Evolutionary conservation across 192 early-diverging fungal species (phyloP).

Genomic region (Piromyces finnis): DNA sequence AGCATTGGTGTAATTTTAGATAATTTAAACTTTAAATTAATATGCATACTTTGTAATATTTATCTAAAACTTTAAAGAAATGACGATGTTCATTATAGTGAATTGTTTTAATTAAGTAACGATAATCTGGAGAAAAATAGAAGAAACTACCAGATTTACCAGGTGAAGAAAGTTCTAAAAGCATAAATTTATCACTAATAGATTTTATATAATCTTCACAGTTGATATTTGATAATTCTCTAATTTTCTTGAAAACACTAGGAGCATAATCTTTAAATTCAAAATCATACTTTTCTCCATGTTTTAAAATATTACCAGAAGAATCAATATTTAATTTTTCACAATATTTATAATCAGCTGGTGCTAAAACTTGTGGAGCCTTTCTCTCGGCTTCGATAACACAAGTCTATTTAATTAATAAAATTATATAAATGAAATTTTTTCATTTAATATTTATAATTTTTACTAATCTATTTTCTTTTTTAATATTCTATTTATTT

Average conservation of each 20-base stretch:
- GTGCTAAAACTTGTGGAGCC: not conserved
- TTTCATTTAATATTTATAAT: too few species aligned
- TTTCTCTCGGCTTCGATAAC: not conserved
- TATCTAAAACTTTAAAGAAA: slow-evolving; percentile 62
- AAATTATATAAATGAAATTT: too few species aligned
- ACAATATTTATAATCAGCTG: not conserved
- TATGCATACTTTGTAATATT: slow-evolving; percentile 51
- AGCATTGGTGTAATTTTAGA: too few species aligned
- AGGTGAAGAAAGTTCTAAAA: slow-evolving; percentile 86
- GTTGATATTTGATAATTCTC: slow-evolving; percentile 75
- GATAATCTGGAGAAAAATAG: slow-evolving; percentile 94
- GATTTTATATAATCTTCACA: slow-evolving; percentile 86
- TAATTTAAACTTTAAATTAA: too few species aligned
- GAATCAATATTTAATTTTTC: not conserved
- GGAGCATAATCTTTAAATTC: slow-evolving; percentile 99
- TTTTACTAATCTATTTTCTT: too few species aligned
- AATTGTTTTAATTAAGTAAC: slow-evolving; percentile 98
- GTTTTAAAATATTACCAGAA: not conserved
- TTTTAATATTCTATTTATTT: not conserved
- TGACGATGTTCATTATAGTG: slow-evolving; percentile 89
- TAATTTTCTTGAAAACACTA: slow-evolving; percentile 82
- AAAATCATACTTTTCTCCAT: slow-evolving; percentile 68
- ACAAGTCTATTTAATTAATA: not conserved
- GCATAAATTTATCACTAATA: slow-evolving; percentile 86
- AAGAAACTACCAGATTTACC: slow-evolving; percentile 96